These are phyloP conservation scores for Torulaspora maleeae DNA, from an alignment of 805 yeast genomes.

Conservation along the genomic window DNA sequence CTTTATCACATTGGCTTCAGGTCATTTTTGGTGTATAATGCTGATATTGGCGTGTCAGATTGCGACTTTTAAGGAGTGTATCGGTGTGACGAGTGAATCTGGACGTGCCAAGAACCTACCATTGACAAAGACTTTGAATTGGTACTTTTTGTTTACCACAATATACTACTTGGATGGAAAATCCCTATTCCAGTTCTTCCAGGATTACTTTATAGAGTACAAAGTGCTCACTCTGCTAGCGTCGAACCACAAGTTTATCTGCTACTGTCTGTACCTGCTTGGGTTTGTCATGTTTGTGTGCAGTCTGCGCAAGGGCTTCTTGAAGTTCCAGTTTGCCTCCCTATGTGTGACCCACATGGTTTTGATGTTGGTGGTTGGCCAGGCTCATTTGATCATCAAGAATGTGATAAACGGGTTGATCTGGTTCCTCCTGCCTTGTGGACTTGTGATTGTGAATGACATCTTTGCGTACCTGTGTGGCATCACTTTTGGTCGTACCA, in stretches of 20 bases:
- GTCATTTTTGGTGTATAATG: slow-evolving; percentile 75
- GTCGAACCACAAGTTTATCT: slow-evolving; percentile 74
- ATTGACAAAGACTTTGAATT: slow-evolving; percentile 74
- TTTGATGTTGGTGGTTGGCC: slow-evolving; percentile 80
- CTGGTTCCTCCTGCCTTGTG: slow-evolving; percentile 92
- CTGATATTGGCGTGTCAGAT: slow-evolving; percentile 71
- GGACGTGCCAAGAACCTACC: slow-evolving; percentile 80
- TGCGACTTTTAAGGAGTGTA: slow-evolving; percentile 86
- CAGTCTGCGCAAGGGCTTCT: slow-evolving; percentile 81
- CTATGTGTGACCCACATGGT: slow-evolving; percentile 94
- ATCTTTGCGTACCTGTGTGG: slow-evolving; percentile 97
- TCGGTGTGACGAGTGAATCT: slow-evolving; percentile 74
- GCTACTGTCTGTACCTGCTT: slow-evolving; percentile 75
- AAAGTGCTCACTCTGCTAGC: slow-evolving; percentile 52
- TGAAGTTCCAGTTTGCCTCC: slow-evolving; percentile 90
- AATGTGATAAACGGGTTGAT: slow-evolving; percentile 86
- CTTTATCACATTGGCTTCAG: slow-evolving; percentile 66
- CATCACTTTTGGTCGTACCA: slow-evolving; percentile 91
- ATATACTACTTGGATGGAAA: slow-evolving; percentile 87
- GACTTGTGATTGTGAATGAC: slow-evolving; percentile 89
- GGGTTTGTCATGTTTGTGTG: slow-evolving; percentile 90
- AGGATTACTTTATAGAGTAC: slow-evolving; percentile 37
- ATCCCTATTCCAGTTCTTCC: slow-evolving; percentile 65
- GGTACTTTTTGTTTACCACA: slow-evolving; percentile 89
- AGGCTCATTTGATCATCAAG: slow-evolving; percentile 86